Evolutionary conservation across 306 rosid genomes (phyloP).

Genomic region (Amphicarpaea edgeworthii): DNA sequence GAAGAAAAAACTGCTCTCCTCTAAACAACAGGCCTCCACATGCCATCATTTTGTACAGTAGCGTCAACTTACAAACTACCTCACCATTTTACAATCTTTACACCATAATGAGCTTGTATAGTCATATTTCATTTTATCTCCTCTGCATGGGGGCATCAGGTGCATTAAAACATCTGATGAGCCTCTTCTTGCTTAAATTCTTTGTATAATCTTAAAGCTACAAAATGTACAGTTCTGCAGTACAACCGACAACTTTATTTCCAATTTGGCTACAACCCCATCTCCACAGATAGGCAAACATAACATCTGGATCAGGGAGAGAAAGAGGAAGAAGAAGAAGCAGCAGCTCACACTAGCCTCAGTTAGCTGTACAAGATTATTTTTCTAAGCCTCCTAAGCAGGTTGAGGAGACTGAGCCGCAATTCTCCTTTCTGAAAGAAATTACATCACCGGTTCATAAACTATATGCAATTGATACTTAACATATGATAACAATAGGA

Average conservation of each 20-base stretch:
- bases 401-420: slow-evolving; percentile 90
- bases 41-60: slow-evolving; percentile 86
- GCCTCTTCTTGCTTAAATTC: slow-evolving; percentile 53
- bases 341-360: slow-evolving; percentile 70
- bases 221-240: slow-evolving; percentile 89
- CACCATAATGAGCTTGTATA: slow-evolving; percentile 70
- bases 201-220: slow-evolving; percentile 83
- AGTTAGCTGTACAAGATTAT: slow-evolving; percentile 92
- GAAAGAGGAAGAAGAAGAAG: no score
- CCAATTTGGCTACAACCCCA: slow-evolving; percentile 58
- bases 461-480: not conserved
- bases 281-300: no score
- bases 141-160: slow-evolving; percentile 59
- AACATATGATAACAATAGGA: not conserved
- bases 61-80: slow-evolving; percentile 63
- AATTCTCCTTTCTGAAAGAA: slow-evolving; percentile 89
- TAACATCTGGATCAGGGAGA: no score
- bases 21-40: slow-evolving; percentile 70
- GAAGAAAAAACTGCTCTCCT: slow-evolving; percentile 60
- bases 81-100: slow-evolving; percentile 69
- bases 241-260: slow-evolving; percentile 79
- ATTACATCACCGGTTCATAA: slow-evolving; percentile 17
- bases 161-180: slow-evolving; percentile 61
- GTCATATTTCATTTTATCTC: slow-evolving; percentile 55
- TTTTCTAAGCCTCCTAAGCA: slow-evolving; percentile 69